These are phyloP conservation scores for Singerocomus inundabilis DNA, from an alignment of 1,284 basidiomycete genomes.

Conservation along the genomic window DNA sequence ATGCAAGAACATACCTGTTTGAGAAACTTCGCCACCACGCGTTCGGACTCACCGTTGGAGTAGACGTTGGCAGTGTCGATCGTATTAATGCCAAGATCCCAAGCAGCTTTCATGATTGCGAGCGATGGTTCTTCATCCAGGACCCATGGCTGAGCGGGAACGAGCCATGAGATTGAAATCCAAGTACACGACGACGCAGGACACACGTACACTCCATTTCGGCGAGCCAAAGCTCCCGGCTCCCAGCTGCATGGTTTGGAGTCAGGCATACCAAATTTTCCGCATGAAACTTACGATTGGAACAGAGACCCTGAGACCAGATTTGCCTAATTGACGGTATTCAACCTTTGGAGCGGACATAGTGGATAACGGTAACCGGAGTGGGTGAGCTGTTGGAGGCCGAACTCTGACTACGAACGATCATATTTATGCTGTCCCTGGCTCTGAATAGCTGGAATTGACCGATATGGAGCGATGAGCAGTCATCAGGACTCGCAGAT, in stretches of 20 bases:
- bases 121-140: conserved; percentile 44
- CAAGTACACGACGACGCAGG: neutral
- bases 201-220: conserved; percentile 35
- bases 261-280: too few species aligned
- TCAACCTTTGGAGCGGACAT: too few species aligned
- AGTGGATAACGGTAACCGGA: too few species aligned
- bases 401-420: too few species aligned
- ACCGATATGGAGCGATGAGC: too few species aligned
- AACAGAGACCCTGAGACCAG: too few species aligned
- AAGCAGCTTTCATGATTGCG: conserved; percentile 45
- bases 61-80: conserved; percentile 60
- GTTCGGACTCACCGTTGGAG: conserved; percentile 49
- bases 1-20: conserved; percentile 34
- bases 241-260: conserved; percentile 35
- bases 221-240: conserved; percentile 47
- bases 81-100: conserved; percentile 45
- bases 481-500: too few species aligned
- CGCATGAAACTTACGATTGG: too few species aligned
- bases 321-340: too few species aligned
- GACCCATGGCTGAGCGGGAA: conserved; percentile 37
- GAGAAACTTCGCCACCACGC: conserved; percentile 52
- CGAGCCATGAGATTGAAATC: neutral
- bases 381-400: too few species aligned
- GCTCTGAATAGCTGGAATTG: too few species aligned
- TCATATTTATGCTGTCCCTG: too few species aligned